Percentiles rank a stretch among this genome's conserved stretches.
Evolutionary conservation across 176 grass and related monocot genomes (phyloP).

Genomic region (Triticum urartu): DNA sequence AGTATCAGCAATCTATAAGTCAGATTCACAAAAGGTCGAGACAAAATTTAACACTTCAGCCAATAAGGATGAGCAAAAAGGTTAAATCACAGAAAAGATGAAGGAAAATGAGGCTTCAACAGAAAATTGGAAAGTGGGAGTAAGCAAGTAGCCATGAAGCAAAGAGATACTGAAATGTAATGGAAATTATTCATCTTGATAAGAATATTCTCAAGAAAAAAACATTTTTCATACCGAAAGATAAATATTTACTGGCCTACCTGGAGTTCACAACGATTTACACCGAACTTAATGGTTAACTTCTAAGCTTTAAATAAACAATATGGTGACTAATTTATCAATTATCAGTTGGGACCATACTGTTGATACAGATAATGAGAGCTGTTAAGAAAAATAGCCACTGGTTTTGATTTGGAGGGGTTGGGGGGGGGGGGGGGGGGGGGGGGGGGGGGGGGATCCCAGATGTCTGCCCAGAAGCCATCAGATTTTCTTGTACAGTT

Average conservation of each 20-base stretch:
- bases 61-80: constrained; percentile 15
- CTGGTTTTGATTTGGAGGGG: not conserved
- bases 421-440: too few relatives aligned
- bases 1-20: constrained; percentile 28
- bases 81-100: constrained; percentile 14
- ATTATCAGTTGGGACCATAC: not conserved
- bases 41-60: constrained; percentile 15
- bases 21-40: not conserved
- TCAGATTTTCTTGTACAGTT: not conserved
- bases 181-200: not conserved
- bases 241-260: not conserved
- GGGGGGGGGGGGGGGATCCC: too few relatives aligned
- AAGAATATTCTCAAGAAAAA: constrained; percentile 7
- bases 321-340: not conserved
- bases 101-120: not conserved
- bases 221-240: not conserved
- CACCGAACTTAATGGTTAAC: not conserved
- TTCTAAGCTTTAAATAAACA: constrained; percentile 5
- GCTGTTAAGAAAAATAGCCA: not conserved
- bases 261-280: not conserved
- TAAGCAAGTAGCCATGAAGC: constrained; percentile 19
- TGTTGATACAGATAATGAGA: not conserved
- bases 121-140: not conserved
- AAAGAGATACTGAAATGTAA: constrained; percentile 2
- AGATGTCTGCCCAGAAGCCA: too few relatives aligned